Conservation (phyloP, 768 basidiomycete species). For the Suillus variegatus region DNA sequence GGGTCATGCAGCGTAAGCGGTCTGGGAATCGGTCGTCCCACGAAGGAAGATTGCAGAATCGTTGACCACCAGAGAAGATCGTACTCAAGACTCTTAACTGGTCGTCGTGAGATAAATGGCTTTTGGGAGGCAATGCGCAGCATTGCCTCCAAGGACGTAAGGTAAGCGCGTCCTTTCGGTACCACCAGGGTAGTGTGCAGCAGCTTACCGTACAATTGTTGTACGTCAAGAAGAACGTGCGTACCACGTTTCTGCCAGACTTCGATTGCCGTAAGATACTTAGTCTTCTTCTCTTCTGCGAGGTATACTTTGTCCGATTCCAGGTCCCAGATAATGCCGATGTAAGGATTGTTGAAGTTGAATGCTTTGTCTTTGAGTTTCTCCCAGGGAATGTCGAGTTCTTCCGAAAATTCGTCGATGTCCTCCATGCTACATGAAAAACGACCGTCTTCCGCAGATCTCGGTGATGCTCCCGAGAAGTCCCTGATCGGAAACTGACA, state of each 20-base stretch:
- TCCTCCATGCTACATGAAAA: not conserved
- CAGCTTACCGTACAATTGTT: not conserved
- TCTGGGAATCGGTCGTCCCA: no score
- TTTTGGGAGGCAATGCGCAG: not conserved
- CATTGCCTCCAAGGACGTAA: not conserved
- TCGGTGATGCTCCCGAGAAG: not conserved
- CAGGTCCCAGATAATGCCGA: not conserved
- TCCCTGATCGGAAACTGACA: not conserved
- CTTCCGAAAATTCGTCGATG: not conserved
- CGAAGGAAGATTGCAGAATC: no score
- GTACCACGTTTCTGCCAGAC: no score
- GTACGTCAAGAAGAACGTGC: not conserved
- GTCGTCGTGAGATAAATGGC: not conserved
- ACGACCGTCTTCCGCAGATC: accelerated
- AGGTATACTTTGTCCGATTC: not conserved
- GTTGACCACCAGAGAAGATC: not conserved
- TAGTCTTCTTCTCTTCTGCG: not conserved
- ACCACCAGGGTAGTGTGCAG: accelerated
- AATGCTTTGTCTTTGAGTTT: accelerated
- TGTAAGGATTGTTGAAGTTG: not conserved
- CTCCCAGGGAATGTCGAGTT: not conserved
- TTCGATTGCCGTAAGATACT: accelerated
- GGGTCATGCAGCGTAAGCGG: not conserved
- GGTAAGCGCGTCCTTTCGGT: not conserved
- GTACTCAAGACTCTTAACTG: not conserved